Base-by-base conservation (phyloP, 2,329 filamentous ascomycete genomes). In the Esteya vermicola region DNA sequence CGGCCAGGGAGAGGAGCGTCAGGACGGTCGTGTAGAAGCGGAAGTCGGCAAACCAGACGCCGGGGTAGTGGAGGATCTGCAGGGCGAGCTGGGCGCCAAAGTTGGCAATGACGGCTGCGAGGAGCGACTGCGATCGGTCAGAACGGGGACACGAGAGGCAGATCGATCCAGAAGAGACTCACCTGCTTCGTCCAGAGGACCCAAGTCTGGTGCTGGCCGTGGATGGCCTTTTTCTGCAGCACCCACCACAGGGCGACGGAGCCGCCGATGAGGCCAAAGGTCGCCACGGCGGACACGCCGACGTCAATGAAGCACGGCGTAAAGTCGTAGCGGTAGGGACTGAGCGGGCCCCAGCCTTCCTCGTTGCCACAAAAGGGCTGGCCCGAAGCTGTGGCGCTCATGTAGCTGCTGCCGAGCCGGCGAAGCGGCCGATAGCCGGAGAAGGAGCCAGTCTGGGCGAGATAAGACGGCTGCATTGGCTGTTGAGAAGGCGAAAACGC, bases 221-320 rank as follows among this genome's bases (percentile, higher is more conserved):
- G 54, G 28, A 78, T 67, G 39, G 74, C 70, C 53, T 77, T 80
- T 59, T 75, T 82, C 50, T 69, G 75, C 41, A 86, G 57, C 39
- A 96, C 66, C 65, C 84, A 84, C 75, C 80, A 89, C 32, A 93
- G 63, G 23, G 89, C 85, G 34, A 78, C 68, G 8, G 77, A 69
- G 43, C 91, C 91, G 47, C 80, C 70, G 20, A 95, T 41, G 20
- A 95, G 67, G 14, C 89, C 88, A 63, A 81, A 93, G 13, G 68
- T 69, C 9, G 85, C 84, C 22, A 94, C 83, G 2, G 70, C 63
- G 26, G 82, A 75, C 43, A 96, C 75, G 75, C 85, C 88, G 19
- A 93, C 75, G 57, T 98, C 93, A 52, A 96, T 78, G 56, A 98
- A 98, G 65, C 91, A 98, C 31, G 91, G 89, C 14, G 91, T 96